Base-by-base conservation (phyloP, 768 basidiomycete species). In the Termitomyces bulborhizus region DNA sequence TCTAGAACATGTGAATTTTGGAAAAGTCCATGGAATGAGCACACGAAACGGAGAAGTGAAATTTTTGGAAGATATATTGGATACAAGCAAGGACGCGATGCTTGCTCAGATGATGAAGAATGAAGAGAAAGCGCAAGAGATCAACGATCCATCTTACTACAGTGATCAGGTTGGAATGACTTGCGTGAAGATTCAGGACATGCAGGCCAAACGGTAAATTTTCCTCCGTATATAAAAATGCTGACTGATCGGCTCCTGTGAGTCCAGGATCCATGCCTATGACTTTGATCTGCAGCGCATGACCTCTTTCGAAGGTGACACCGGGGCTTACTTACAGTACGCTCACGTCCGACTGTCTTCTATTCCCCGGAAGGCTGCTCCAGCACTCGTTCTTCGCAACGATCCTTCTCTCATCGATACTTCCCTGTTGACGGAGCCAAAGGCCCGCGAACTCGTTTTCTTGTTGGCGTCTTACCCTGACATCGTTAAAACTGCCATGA, bases 101-200 rank as follows among this genome's bases (percentile, higher is more conserved):
- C 91, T 92, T 70, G 92, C 94, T 54, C 91, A 94, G 71, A 98
- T 98, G 96, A 77, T 76, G 71, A 86, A 86, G 71, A 97, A 97
- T 67, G 85, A 91, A 71, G 92, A 84, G 51, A 98, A 98, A 70
- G 95, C 93, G 63, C 81, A 75, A 4, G 83, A 86, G 26, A 80
- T 98, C 36, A 90, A 90, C 63, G 83, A 98, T 67, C 94, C 95
- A 1, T 86, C 89, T 65, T 71, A 69, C 45, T 86, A 85, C 41
- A 81, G 83, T 55, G 76, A 79, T 62, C 89, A 95, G 69, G 85
- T 98, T 45, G 96, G 95, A 18, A 91, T 96, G 63, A 88, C 92
- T 0, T 93, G 92, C 2, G 88, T 98, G 61, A 98, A 98, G 76
- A 93, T 98, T 57, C 96, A 98, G 70, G 94, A 96, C 66, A 93